Evolutionary conservation across 1,139 yeast genomes (phyloP).

Genomic region (Pichia sp.): DNA sequence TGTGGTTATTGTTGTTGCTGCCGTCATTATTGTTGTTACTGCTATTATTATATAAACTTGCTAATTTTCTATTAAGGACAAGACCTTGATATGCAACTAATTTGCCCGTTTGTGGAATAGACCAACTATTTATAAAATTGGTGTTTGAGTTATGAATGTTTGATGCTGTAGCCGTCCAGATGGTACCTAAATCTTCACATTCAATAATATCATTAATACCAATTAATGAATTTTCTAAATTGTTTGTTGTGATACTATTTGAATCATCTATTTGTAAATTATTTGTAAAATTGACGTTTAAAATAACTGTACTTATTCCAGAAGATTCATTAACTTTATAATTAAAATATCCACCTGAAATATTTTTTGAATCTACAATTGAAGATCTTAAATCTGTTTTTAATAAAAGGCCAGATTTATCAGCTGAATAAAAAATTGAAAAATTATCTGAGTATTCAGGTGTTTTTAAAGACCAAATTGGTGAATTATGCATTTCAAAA

Average conservation of each 20-base stretch:
- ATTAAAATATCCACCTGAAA: slow-evolving; percentile 19
- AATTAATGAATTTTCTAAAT: background rate
- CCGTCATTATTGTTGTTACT: background rate
- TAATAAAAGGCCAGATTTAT: slow-evolving; percentile 61
- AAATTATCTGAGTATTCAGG: slow-evolving; percentile 32
- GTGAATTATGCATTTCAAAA: slow-evolving; percentile 60
- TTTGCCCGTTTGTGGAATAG: slow-evolving; percentile 27
- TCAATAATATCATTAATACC: slow-evolving; percentile 34
- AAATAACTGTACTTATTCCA: slow-evolving; percentile 45
- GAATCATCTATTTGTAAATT: slow-evolving; percentile 31
- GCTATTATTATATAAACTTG: slow-evolving; percentile 17
- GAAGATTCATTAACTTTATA: slow-evolving; percentile 39
- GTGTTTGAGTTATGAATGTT: slow-evolving; percentile 12
- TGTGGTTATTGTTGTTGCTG: background rate
- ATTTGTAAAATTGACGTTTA: slow-evolving; percentile 29
- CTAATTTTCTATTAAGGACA: slow-evolving; percentile 24
- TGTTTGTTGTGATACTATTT: slow-evolving; percentile 20
- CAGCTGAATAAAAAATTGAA: slow-evolving; percentile 72
- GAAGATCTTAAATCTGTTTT: slow-evolving; percentile 50
- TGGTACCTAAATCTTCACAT: slow-evolving; percentile 27
- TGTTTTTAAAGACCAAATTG: slow-evolving; percentile 65
- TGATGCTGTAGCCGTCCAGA: slow-evolving; percentile 41
- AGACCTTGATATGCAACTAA: slow-evolving; percentile 28
- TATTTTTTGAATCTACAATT: slow-evolving; percentile 22
- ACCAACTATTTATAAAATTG: slow-evolving; percentile 26